A percentile compares a stretch with the other conserved stretches of the same genome.
Evolutionary conservation across 768 basidiomycete genomes (phyloP).

Genomic region (Termitomyces heimii): DNA sequence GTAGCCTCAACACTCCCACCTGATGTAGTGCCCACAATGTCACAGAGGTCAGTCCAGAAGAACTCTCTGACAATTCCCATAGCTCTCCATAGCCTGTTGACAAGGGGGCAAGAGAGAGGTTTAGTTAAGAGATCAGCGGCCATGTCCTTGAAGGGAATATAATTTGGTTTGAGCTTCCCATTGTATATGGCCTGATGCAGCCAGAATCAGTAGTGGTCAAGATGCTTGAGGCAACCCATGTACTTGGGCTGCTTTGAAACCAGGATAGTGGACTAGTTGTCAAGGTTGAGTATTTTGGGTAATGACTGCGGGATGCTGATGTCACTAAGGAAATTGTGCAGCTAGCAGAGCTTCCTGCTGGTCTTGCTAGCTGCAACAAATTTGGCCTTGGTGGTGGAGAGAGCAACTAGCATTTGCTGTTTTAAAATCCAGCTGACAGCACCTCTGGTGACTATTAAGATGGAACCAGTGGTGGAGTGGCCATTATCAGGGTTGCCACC

Average conservation of each 20-base stretch:
- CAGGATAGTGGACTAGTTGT: not conserved
- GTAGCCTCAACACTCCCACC: not conserved
- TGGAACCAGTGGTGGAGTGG: not conserved
- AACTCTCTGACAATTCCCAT: not conserved
- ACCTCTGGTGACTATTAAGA: not conserved
- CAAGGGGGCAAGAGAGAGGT: not conserved
- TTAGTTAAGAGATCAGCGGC: not conserved
- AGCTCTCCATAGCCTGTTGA: not conserved
- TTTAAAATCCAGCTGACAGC: not conserved
- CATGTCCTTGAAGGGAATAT: not conserved
- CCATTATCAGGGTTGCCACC: not conserved
- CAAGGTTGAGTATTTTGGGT: not conserved
- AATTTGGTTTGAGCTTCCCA: not conserved
- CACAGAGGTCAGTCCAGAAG: not conserved
- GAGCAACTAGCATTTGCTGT: not conserved
- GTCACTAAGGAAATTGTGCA: not conserved
- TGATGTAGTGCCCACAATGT: not conserved
- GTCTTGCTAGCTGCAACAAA: not conserved
- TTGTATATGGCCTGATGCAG: not conserved
- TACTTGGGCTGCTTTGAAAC: not conserved
- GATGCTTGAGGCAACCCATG: not conserved
- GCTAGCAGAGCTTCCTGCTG: not conserved
- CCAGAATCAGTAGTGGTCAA: not conserved
- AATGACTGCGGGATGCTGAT: not conserved
- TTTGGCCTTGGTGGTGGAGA: not conserved